A percentile compares a stretch with the other conserved stretches of the same genome.
Conservation (phyloP, 2,329 filamentous ascomycete genomes). For the Hypoxylon sp. region DNA sequence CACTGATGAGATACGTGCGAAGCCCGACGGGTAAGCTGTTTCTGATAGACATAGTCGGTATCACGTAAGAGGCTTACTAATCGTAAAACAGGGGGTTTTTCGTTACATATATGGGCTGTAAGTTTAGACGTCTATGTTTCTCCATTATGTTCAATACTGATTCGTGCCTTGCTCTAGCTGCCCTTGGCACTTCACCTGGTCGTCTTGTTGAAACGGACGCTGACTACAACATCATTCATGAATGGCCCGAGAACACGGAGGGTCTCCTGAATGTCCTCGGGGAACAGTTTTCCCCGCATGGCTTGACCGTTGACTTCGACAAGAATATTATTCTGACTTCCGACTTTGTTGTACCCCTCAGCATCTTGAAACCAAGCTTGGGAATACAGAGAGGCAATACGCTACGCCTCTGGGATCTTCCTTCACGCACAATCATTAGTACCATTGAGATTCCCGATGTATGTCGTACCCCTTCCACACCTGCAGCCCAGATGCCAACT, state of each 20-base stretch:
- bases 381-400: conserved; percentile 70
- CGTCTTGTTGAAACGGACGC: conserved; percentile 73
- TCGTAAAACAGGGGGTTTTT: conserved; percentile 63
- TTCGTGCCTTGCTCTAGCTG: conserved; percentile 47
- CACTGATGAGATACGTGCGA: conserved; percentile 73
- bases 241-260: conserved; percentile 71
- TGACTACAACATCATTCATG: conserved; percentile 72
- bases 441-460: conserved; percentile 73
- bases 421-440: conserved; percentile 67
- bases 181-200: conserved; percentile 70
- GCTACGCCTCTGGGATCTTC: conserved; percentile 71
- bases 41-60: neutral
- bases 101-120: conserved; percentile 73
- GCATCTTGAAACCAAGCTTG: conserved; percentile 70
- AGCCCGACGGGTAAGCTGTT: conserved; percentile 66
- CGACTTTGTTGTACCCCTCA: conserved; percentile 74
- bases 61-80: neutral
- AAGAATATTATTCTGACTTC: conserved; percentile 72
- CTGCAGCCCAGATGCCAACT: neutral
- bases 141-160: neutral
- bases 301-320: conserved; percentile 70
- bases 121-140: conserved; percentile 15
- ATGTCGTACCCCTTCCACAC: conserved; percentile 37
- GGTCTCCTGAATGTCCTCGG: conserved; percentile 69
- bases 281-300: conserved; percentile 74